A percentile compares a stretch with the other conserved stretches of the same genome.
Evolutionary conservation across 2,329 filamentous ascomycete genomes (phyloP).

Genomic region (Fonsecaea nubica): DNA sequence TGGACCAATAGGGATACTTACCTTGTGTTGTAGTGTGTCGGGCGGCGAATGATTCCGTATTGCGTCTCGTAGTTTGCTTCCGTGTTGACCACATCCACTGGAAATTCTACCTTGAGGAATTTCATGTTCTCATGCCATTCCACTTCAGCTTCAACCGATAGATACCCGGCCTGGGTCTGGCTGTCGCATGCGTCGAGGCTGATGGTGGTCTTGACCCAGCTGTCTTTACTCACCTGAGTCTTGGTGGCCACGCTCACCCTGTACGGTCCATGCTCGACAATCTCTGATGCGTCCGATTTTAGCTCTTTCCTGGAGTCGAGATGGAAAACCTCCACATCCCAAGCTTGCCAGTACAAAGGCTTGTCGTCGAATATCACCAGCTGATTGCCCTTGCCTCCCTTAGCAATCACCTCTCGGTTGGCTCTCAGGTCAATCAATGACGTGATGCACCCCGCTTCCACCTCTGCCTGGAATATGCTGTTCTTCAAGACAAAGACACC

Average conservation of each 20-base stretch:
- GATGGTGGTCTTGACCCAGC: slow-evolving; percentile 85
- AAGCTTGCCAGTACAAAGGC: slow-evolving; percentile 94
- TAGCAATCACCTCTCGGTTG: slow-evolving; percentile 77
- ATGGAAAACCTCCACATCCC: slow-evolving; percentile 98
- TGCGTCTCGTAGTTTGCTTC: slow-evolving; percentile 96
- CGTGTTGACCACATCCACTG: slow-evolving; percentile 86
- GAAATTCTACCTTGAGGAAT: slow-evolving; percentile 98
- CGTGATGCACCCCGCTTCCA: slow-evolving; percentile 78
- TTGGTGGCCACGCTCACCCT: slow-evolving; percentile 82
- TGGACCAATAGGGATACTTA: slow-evolving; percentile 45
- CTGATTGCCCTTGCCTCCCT: slow-evolving; percentile 80
- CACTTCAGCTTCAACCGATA: slow-evolving; percentile 84
- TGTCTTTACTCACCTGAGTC: slow-evolving; percentile 85
- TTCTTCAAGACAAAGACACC: slow-evolving; percentile 82
- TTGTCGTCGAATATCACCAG: slow-evolving; percentile 97
- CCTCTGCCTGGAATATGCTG: slow-evolving; percentile 72
- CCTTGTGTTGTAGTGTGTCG: slow-evolving; percentile 96
- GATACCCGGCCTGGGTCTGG: slow-evolving; percentile 66
- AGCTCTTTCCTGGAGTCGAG: slow-evolving; percentile 84
- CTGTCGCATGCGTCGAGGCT: slow-evolving; percentile 74
- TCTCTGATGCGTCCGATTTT: slow-evolving; percentile 68
- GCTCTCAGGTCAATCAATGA: slow-evolving; percentile 79
- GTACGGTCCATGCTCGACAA: slow-evolving; percentile 74
- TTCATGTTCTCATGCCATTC: slow-evolving; percentile 98
- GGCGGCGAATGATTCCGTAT: slow-evolving; percentile 84